Evolutionary conservation across 495 filamentous ascomycete species (phyloP).

Genomic region (Penicillium tannophilum): DNA sequence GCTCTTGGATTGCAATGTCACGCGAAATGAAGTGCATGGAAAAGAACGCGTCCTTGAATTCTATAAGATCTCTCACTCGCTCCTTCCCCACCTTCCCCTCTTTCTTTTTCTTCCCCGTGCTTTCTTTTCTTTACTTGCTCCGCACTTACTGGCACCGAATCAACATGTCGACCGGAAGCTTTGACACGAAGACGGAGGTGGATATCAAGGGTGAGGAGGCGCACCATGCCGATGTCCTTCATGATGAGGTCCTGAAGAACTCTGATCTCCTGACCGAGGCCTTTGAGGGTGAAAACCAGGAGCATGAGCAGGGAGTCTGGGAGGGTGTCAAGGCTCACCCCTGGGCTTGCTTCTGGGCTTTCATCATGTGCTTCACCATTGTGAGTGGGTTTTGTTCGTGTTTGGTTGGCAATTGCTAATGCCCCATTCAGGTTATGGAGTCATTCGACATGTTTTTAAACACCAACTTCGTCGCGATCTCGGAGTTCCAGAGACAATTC

Average conservation of each 20-base stretch:
- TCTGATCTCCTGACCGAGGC: slow-evolving; percentile 37
- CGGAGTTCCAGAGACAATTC: slow-evolving; percentile 17
- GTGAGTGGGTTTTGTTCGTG: slow-evolving; percentile 36
- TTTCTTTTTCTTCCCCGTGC: background rate
- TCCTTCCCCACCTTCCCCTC: background rate
- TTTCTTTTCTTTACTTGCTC: background rate
- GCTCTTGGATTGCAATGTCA: background rate
- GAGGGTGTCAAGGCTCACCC: slow-evolving; percentile 45
- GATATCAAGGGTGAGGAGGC: background rate
- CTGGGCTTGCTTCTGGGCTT: slow-evolving; percentile 51
- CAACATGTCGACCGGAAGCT: background rate
- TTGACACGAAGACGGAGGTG: background rate
- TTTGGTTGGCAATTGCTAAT: background rate
- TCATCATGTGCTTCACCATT: slow-evolving; percentile 47
- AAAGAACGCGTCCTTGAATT: background rate
- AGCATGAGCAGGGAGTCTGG: slow-evolving; percentile 35
- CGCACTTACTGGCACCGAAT: background rate
- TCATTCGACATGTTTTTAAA: slow-evolving; percentile 43
- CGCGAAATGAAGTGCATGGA: background rate
- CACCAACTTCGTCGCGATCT: slow-evolving; percentile 26
- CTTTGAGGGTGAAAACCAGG: slow-evolving; percentile 34
- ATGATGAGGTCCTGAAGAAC: slow-evolving; percentile 32
- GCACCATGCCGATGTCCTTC: slow-evolving; percentile 16
- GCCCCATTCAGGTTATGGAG: slow-evolving; percentile 34
- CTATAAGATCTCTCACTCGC: background rate